These are phyloP conservation scores for Daldinia vernicosa DNA, from an alignment of 495 filamentous ascomycete genomes.

Conservation along the genomic window DNA sequence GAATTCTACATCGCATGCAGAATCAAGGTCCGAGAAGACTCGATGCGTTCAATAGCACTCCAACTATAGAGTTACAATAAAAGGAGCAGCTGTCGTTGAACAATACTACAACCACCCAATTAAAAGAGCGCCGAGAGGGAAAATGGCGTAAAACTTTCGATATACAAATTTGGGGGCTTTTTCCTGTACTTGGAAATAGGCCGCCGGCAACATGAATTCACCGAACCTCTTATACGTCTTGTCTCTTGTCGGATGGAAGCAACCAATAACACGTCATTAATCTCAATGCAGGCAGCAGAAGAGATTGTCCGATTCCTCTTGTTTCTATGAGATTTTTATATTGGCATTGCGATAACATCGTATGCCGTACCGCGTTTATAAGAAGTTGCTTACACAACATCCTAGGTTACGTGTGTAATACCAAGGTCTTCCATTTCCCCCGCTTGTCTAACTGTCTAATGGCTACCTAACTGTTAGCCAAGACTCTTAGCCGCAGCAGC, in stretches of 20 bases:
- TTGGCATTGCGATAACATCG: background rate
- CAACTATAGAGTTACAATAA: conserved; percentile 2
- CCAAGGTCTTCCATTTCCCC: background rate
- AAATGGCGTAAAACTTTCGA: background rate
- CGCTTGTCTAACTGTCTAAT: background rate
- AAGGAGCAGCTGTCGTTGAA: background rate
- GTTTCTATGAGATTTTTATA: background rate
- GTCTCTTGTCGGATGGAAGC: background rate
- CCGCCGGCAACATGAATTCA: background rate
- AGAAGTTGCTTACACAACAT: background rate
- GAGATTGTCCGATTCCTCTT: background rate
- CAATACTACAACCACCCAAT: background rate
- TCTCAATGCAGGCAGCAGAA: background rate
- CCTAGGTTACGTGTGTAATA: background rate
- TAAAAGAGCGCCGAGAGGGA: conserved; percentile 5
- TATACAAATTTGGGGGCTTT: background rate
- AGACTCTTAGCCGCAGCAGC: background rate
- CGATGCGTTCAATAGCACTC: background rate
- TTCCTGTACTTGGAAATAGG: background rate
- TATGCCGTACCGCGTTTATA: background rate
- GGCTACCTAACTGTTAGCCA: background rate
- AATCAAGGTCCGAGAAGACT: background rate
- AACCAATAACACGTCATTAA: background rate
- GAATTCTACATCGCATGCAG: background rate
- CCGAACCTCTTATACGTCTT: background rate